A percentile compares a stretch with the other conserved stretches of the same genome.
Evolutionary conservation across 768 basidiomycete species (phyloP).

Genomic region (Cystobasidium ongulense): DNA sequence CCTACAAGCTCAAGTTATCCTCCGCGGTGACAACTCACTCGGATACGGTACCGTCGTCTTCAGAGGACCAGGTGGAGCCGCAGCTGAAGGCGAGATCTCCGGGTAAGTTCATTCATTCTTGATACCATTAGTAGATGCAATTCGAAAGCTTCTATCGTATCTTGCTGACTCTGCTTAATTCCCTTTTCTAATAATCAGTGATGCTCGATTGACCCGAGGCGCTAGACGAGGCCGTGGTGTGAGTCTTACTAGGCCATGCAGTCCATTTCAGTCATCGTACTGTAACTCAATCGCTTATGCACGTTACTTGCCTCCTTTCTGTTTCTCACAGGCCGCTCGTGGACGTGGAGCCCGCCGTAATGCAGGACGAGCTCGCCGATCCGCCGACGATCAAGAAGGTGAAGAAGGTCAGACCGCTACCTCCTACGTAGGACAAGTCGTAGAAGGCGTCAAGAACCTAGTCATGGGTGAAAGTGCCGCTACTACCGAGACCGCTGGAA

Average conservation of each 20-base stretch:
- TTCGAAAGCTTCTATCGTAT: neutral
- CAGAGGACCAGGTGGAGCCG: slow-evolving; percentile 66
- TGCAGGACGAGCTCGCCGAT: slow-evolving; percentile 19
- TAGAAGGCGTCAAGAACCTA: slow-evolving; percentile 1
- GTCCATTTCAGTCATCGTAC: neutral
- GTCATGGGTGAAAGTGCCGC: neutral
- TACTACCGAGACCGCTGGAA: neutral
- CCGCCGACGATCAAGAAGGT: slow-evolving; percentile 14
- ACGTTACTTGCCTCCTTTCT: neutral
- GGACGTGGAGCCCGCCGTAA: neutral
- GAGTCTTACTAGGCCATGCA: neutral
- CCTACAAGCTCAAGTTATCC: slow-evolving; percentile 72
- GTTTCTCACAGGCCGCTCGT: neutral
- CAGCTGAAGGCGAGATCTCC: neutral
- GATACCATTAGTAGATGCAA: neutral
- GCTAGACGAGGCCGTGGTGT: neutral
- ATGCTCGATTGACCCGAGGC: slow-evolving; percentile 2
- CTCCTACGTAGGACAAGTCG: neutral
- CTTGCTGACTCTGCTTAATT: neutral
- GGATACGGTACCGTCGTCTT: slow-evolving; percentile 87
- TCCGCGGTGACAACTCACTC: slow-evolving; percentile 72
- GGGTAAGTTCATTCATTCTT: neutral
- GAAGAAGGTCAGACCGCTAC: neutral
- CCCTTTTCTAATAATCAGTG: neutral
- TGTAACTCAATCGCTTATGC: neutral